These are phyloP conservation scores for Kuraishia hungarica DNA, from an alignment of 805 yeast species.

Conservation along the genomic window DNA sequence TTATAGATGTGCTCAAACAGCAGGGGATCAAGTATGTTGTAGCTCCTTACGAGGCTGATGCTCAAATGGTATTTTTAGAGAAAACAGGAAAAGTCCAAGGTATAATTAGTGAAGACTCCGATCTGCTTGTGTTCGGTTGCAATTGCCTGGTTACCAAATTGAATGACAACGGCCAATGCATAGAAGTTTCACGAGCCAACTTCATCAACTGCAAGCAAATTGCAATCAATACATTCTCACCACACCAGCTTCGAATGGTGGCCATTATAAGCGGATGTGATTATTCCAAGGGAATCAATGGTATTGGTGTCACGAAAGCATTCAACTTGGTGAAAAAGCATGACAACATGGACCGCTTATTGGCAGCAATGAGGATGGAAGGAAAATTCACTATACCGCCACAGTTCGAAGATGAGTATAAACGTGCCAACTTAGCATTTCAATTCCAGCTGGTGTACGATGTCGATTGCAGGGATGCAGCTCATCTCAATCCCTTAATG, in stretches of 20 bases:
- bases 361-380: conserved; percentile 49
- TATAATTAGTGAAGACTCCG: conserved; percentile 91
- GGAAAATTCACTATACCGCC: conserved; percentile 50
- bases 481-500: conserved; percentile 48
- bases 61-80: conserved; percentile 91
- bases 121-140: conserved; percentile 84
- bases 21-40: conserved; percentile 64
- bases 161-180: conserved; percentile 59
- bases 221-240: conserved; percentile 36
- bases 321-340: conserved; percentile 46
- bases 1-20: conserved; percentile 62
- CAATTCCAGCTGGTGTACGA: conserved; percentile 80
- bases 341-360: conserved; percentile 43
- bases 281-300: conserved; percentile 79
- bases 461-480: conserved; percentile 41
- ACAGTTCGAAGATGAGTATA: conserved; percentile 50
- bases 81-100: conserved; percentile 69
- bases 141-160: conserved; percentile 68
- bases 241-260: conserved; percentile 56
- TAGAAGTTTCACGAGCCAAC: conserved; percentile 54
- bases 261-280: conserved; percentile 97
- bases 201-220: conserved; percentile 24
- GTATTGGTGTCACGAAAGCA: conserved; percentile 76
- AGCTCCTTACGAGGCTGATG: conserved; percentile 98
- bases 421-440: conserved; percentile 70